These are phyloP conservation scores for Phytopythium aichiense DNA, from an alignment of 352 stramenopile species.

Conservation along the genomic window DNA sequence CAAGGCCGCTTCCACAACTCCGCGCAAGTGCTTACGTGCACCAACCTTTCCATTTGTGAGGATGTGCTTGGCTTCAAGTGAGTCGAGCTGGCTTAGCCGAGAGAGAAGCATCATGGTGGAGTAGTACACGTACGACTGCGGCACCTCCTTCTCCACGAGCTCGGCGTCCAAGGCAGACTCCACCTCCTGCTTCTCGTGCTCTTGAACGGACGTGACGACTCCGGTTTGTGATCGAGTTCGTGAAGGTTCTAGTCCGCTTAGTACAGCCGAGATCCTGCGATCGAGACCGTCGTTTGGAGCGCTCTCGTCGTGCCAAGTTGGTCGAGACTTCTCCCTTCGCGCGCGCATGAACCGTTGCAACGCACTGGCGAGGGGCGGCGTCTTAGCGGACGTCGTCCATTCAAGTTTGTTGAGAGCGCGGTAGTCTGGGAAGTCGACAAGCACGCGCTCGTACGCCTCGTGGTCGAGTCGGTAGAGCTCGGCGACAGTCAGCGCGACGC, in stretches of 20 bases:
- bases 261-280: neutral
- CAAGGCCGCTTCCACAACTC: neutral
- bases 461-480: slow-evolving; percentile 73
- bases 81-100: slow-evolving; percentile 33
- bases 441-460: slow-evolving; percentile 47
- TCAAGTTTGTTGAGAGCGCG: slow-evolving; percentile 40
- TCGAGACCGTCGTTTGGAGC: neutral
- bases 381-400: slow-evolving; percentile 37
- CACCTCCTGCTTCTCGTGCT: neutral
- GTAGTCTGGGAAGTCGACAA: slow-evolving; percentile 71
- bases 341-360: slow-evolving; percentile 15
- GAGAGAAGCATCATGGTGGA: slow-evolving; percentile 50
- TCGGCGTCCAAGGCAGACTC: slow-evolving; percentile 8
- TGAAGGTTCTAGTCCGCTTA: neutral
- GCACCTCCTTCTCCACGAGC: slow-evolving; percentile 38
- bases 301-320: neutral
- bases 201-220: neutral
- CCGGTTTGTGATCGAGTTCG: neutral
- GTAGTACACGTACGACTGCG: slow-evolving; percentile 45
- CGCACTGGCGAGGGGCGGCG: slow-evolving; percentile 12
- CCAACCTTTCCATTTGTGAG: slow-evolving; percentile 28
- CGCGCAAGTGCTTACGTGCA: slow-evolving; percentile 28
- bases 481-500: slow-evolving; percentile 41
- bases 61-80: slow-evolving; percentile 48
- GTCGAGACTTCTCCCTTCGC: slow-evolving; percentile 1